Percentiles rank a stretch among this genome's conserved stretches.
Conservation (phyloP, 768 basidiomycete genomes). For the Boletales sp. region DNA sequence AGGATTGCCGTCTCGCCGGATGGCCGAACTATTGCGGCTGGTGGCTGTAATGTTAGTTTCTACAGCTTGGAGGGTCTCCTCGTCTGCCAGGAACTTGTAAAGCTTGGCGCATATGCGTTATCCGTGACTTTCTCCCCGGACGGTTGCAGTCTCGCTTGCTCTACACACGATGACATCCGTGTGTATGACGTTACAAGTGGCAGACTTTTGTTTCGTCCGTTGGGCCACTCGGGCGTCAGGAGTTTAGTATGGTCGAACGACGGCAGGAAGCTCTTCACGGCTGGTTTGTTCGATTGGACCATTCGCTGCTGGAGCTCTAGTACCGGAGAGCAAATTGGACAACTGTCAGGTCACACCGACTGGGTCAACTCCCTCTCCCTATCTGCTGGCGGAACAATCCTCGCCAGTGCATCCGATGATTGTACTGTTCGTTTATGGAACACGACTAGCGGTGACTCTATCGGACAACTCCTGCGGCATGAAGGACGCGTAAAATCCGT, state of each 20-base stretch:
- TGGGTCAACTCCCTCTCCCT: background rate
- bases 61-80: no score
- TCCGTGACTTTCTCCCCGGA: constrained; percentile 3
- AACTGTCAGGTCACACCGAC: background rate
- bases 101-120: background rate
- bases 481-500: background rate
- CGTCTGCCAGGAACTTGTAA: background rate
- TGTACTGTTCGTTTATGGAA: constrained; percentile 8
- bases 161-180: background rate
- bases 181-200: constrained; percentile 3
- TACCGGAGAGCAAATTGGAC: background rate
- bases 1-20: constrained; percentile 1
- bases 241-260: constrained; percentile 5
- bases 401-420: constrained; percentile 10
- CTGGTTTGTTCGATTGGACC: background rate
- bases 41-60: background rate
- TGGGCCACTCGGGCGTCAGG: background rate
- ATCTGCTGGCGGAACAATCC: background rate
- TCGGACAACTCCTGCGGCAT: background rate
- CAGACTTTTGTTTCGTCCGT: background rate
- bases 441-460: background rate
- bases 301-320: constrained; percentile 10
- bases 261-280: background rate
- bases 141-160: background rate
- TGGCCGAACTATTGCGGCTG: constrained; percentile 1